Percentiles rank a stretch among this genome's conserved stretches.
Conservation (phyloP, 768 basidiomycete species). For the Boletus eberwhitei region DNA sequence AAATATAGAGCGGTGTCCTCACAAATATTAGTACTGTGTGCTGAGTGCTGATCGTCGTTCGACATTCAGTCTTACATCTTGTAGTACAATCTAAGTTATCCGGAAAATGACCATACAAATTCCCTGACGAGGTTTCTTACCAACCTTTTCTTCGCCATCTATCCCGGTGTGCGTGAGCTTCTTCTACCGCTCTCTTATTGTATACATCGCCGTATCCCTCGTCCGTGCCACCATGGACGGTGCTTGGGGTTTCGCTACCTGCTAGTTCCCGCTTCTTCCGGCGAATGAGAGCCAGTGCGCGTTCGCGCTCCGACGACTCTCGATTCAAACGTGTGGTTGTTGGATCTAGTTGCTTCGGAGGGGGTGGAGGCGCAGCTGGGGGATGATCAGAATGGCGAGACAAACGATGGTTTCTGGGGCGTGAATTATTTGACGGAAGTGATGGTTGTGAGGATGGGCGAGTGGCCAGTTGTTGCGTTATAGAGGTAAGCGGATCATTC, state of each 20-base stretch:
- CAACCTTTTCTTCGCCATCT: slow-evolving; percentile 30
- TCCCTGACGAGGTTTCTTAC: slow-evolving; percentile 22
- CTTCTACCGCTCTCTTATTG: slow-evolving; percentile 68
- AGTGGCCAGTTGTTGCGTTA: slow-evolving; percentile 60
- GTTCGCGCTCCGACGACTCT: slow-evolving; percentile 71
- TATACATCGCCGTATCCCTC: slow-evolving; percentile 66
- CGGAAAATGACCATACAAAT: neutral
- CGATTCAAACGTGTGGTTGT: slow-evolving; percentile 58
- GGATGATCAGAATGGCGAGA: slow-evolving; percentile 7
- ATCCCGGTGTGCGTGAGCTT: slow-evolving; percentile 53
- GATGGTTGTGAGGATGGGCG: slow-evolving; percentile 23
- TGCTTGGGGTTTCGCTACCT: slow-evolving; percentile 70
- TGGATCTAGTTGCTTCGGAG: slow-evolving; percentile 39
- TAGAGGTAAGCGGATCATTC: slow-evolving; percentile 73
- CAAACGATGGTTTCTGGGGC: slow-evolving; percentile 14
- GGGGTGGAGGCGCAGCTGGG: neutral
- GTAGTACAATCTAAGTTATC: neutral
- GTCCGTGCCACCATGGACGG: slow-evolving; percentile 47
- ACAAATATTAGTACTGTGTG: neutral
- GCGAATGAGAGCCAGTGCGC: slow-evolving; percentile 68
- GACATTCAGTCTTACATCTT: neutral
- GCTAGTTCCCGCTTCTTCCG: slow-evolving; percentile 62
- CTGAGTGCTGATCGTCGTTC: neutral
- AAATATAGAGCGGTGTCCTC: neutral
- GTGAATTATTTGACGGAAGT: slow-evolving; percentile 13